Percentiles rank a stretch among this genome's conserved stretches.
Evolutionary conservation across 208 protist species (phyloP).

Genomic region (Leishmania tarentolae): DNA sequence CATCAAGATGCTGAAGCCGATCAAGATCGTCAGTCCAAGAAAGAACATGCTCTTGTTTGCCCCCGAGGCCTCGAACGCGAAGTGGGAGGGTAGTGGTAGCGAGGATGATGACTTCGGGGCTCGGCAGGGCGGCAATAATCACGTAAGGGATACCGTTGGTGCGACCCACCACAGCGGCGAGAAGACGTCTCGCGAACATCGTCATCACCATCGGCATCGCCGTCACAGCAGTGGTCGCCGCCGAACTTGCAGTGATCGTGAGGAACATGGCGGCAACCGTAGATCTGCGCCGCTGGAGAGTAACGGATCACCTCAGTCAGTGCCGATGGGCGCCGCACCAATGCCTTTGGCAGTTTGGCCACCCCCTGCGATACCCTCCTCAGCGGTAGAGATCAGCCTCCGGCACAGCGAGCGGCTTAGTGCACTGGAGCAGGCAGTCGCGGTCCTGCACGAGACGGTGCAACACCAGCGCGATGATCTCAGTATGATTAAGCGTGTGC

Average conservation of each 20-base stretch:
- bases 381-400: neutral
- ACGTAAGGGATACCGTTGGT: constrained; percentile 1
- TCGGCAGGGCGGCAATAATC: constrained; percentile 20
- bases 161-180: neutral
- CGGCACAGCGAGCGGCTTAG: constrained; percentile 53
- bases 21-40: constrained; percentile 64
- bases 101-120: constrained; percentile 21
- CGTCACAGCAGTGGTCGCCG: constrained; percentile 1
- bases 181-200: neutral
- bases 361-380: neutral
- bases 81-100: constrained; percentile 5
- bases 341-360: neutral
- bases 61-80: constrained; percentile 33
- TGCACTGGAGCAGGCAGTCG: constrained; percentile 72
- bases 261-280: neutral
- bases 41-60: constrained; percentile 80
- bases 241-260: neutral
- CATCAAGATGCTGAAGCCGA: constrained; percentile 74
- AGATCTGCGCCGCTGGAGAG: neutral
- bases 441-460: constrained; percentile 73
- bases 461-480: constrained; percentile 87
- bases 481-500: constrained; percentile 82
- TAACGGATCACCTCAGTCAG: neutral
- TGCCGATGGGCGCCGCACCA: neutral
- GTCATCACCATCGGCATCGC: neutral